Conservation (phyloP, 208 protist genomes). For the Blastocrithidia nonstop region DNA sequence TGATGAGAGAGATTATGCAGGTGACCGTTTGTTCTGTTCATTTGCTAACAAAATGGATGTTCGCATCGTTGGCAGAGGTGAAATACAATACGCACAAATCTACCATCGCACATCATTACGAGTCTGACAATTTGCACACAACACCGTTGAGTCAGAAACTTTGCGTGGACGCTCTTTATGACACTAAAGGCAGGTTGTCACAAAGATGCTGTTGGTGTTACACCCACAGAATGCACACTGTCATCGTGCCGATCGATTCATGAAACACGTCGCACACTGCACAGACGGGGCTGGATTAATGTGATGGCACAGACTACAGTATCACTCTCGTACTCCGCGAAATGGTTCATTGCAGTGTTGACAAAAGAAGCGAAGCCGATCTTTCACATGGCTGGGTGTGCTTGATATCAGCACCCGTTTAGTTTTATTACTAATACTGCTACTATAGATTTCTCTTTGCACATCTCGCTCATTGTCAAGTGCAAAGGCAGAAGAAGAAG, state of each 20-base stretch:
- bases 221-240: constrained; percentile 23
- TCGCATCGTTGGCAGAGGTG: constrained; percentile 7
- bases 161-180: constrained; percentile 4
- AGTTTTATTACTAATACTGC: neutral
- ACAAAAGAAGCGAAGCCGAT: constrained; percentile 48
- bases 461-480: no score
- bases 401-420: neutral
- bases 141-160: constrained; percentile 18
- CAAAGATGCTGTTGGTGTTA: constrained; percentile 27
- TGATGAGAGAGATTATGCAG: no score
- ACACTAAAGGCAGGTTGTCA: constrained; percentile 20
- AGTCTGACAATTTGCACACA: constrained; percentile 23
- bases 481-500: no score
- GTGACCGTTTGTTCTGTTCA: no score
- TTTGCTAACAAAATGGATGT: no score
- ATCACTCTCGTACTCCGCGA: constrained; percentile 44
- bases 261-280: constrained; percentile 51
- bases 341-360: constrained; percentile 23
- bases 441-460: no score
- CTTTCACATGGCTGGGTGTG: neutral
- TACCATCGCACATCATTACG: constrained; percentile 72
- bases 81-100: constrained; percentile 47
- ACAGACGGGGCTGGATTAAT: constrained; percentile 38
- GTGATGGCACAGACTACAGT: constrained; percentile 38
- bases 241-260: constrained; percentile 28